phyloP scores from a whole-genome alignment of 495 filamentous ascomycete species.

The Podospora tetraspora region DNA sequence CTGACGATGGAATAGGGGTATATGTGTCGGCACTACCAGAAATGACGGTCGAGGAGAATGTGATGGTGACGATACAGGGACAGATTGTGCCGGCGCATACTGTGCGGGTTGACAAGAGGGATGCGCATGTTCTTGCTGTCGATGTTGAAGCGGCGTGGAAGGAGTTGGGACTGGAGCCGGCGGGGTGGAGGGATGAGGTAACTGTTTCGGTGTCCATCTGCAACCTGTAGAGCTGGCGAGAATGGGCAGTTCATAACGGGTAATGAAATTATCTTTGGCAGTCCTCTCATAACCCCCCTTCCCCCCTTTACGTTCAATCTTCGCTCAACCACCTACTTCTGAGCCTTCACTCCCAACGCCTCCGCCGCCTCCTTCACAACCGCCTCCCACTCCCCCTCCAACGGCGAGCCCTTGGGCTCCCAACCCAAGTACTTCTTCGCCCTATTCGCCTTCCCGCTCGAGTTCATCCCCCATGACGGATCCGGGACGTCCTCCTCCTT shows the following conservation, averaged over 20 bases:
- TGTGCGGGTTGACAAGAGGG: slow-evolving; percentile 52
- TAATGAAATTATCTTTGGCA: too few relatives aligned
- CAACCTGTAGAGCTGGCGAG: neutral
- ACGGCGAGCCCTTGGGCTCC: slow-evolving; percentile 44
- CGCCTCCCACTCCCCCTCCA: slow-evolving; percentile 49
- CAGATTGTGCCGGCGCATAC: slow-evolving; percentile 60
- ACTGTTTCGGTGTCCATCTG: slow-evolving; percentile 32
- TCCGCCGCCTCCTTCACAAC: slow-evolving; percentile 49
- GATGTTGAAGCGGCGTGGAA: slow-evolving; percentile 77
- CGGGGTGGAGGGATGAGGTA: slow-evolving; percentile 80
- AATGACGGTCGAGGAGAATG: slow-evolving; percentile 55
- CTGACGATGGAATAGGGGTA: slow-evolving; percentile 43
- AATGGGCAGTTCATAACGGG: too few relatives aligned
- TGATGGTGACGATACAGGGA: slow-evolving; percentile 74
- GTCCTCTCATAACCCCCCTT: too few relatives aligned
- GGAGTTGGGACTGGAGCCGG: slow-evolving; percentile 59
- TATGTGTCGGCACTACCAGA: slow-evolving; percentile 64
- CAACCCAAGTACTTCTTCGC: slow-evolving; percentile 58
- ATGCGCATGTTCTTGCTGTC: slow-evolving; percentile 62
- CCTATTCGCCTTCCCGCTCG: slow-evolving; percentile 49
- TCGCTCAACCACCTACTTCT: neutral
- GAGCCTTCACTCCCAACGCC: slow-evolving; percentile 28
- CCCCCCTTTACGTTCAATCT: neutral
- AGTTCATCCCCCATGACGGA: slow-evolving; percentile 54
- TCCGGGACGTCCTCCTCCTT: slow-evolving; percentile 31